phyloP scores from a whole-genome alignment of 805 yeast species.

The Zygosaccharomyces kombuchaensis region DNA sequence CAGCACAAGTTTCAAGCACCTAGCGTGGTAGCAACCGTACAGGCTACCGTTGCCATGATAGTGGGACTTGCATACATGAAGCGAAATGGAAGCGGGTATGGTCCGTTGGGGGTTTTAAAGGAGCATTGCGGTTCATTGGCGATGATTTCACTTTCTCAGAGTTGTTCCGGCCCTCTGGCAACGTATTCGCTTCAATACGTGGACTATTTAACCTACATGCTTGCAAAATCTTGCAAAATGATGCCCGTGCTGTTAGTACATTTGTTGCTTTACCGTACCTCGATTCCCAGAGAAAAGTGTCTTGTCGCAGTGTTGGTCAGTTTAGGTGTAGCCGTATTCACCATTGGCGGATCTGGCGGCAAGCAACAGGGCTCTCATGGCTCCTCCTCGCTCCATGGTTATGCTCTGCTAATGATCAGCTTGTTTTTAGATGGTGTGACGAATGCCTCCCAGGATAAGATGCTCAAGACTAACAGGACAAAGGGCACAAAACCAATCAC shows the following conservation, averaged over 20 bases:
- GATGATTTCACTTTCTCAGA: slow-evolving; percentile 66
- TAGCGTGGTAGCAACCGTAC: slow-evolving; percentile 68
- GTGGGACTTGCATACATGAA: slow-evolving; percentile 61
- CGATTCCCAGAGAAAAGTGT: slow-evolving; percentile 73
- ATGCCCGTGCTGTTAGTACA: slow-evolving; percentile 93
- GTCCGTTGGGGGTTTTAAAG: slow-evolving; percentile 36
- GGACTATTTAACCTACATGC: slow-evolving; percentile 75
- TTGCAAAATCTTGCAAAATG: slow-evolving; percentile 90
- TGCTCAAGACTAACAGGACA: slow-evolving; percentile 45
- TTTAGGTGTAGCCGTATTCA: slow-evolving; percentile 75
- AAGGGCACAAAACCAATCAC: slow-evolving; percentile 41
- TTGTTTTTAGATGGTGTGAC: slow-evolving; percentile 86
- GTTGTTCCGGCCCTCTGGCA: slow-evolving; percentile 79
- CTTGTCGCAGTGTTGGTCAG: slow-evolving; percentile 76
- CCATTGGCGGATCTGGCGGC: slow-evolving; percentile 45
- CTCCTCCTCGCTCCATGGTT: slow-evolving; percentile 45
- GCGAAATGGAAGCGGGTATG: slow-evolving; percentile 29
- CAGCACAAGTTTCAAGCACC: slow-evolving; percentile 65
- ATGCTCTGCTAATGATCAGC: slow-evolving; percentile 53
- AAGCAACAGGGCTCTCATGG: slow-evolving; percentile 31
- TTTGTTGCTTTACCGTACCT: slow-evolving; percentile 58
- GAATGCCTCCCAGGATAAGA: slow-evolving; percentile 86
- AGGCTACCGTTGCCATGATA: slow-evolving; percentile 65
- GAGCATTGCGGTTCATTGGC: slow-evolving; percentile 39
- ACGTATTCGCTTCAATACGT: slow-evolving; percentile 74